Evolutionary conservation across 2,329 filamentous ascomycete genomes (phyloP).

Genomic region (Cadophora sp.): DNA sequence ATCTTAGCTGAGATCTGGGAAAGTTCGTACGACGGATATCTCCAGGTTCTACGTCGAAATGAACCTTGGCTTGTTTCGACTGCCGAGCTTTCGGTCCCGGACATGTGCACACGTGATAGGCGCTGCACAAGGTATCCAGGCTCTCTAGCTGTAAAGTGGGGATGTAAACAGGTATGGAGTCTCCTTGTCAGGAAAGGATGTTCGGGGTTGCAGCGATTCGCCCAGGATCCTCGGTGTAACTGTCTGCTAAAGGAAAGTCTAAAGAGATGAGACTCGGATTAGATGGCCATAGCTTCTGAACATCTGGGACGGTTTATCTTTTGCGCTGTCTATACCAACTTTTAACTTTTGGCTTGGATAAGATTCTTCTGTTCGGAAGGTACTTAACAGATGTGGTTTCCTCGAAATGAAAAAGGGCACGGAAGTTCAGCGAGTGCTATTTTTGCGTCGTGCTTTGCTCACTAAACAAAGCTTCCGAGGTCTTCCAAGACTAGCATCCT

Average conservation of each 20-base stretch:
- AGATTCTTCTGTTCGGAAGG: too few species aligned
- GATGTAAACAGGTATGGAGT: background rate
- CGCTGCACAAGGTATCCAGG: background rate
- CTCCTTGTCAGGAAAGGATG: background rate
- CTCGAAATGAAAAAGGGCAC: too few species aligned
- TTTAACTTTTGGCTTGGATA: too few species aligned
- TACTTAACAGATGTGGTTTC: too few species aligned
- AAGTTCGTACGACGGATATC: background rate
- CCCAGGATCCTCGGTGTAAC: background rate
- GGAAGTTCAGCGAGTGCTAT: too few species aligned
- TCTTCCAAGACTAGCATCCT: too few species aligned
- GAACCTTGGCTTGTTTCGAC: background rate
- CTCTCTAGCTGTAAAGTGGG: background rate
- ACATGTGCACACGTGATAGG: background rate
- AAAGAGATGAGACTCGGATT: background rate
- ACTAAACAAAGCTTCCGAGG: too few species aligned
- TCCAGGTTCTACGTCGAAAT: background rate
- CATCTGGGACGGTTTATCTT: background rate
- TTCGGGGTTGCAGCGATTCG: background rate
- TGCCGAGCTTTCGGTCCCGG: background rate
- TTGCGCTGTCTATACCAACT: too few species aligned
- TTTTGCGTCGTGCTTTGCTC: too few species aligned
- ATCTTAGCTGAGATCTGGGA: background rate
- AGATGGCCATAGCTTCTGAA: background rate
- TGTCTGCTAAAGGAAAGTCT: background rate